Percentiles rank a stretch among this genome's conserved stretches.
These are phyloP conservation scores for Conticribra weissflogii DNA, from an alignment of 108 stramenopile genomes.

Conservation along the genomic window DNA sequence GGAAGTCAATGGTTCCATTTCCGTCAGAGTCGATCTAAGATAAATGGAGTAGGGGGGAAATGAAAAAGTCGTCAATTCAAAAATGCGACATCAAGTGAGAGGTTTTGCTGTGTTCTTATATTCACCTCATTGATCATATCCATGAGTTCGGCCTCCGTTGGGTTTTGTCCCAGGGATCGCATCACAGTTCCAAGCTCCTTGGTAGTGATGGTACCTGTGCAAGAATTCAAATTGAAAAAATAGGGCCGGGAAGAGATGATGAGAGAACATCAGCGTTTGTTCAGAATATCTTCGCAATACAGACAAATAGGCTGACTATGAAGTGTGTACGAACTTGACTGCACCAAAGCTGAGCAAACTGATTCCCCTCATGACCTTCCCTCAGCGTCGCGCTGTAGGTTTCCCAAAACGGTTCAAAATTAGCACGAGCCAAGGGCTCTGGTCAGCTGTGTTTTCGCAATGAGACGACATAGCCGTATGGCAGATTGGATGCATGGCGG, in stretches of 20 bases:
- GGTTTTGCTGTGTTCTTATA: not conserved
- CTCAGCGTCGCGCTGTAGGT: too few relatives aligned
- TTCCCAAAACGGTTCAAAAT: too few relatives aligned
- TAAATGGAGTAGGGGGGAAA: conserved; percentile 9
- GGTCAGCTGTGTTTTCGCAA: too few relatives aligned
- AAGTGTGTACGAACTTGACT: too few relatives aligned
- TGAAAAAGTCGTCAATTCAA: not conserved
- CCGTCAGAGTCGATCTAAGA: conserved; percentile 96
- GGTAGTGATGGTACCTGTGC: conserved; percentile 99
- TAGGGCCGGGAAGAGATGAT: not conserved
- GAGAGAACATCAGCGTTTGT: too few relatives aligned
- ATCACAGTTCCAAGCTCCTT: conserved; percentile 99
- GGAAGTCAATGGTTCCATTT: conserved; percentile 99
- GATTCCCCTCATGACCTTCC: too few relatives aligned
- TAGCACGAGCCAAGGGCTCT: too few relatives aligned
- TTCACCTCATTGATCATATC: conserved; percentile 99
- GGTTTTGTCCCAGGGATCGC: conserved; percentile 99
- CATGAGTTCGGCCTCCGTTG: conserved; percentile 99
- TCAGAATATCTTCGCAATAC: too few relatives aligned
- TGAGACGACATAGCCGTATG: too few relatives aligned
- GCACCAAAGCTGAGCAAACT: too few relatives aligned
- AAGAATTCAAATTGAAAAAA: not conserved
- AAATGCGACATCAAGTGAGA: not conserved
- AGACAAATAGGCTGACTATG: too few relatives aligned
- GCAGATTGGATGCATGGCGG: too few relatives aligned